Evolutionary conservation across 495 filamentous ascomycete genomes (phyloP).

Genomic region (Xylaria castorea): DNA sequence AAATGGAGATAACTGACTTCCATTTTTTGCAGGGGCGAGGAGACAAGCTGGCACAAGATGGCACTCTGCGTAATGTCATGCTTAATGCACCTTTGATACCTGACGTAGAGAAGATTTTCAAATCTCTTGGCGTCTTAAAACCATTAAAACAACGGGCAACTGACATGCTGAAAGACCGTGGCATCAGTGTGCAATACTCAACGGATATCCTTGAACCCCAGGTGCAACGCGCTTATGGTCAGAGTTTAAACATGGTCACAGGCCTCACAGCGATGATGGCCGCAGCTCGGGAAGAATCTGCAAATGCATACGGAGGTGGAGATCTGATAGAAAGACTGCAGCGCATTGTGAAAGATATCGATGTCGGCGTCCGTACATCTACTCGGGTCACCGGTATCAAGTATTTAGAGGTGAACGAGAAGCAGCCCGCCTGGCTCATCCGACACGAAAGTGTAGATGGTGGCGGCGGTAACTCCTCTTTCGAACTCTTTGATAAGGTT

Average conservation of each 20-base stretch:
- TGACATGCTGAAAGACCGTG: slow-evolving; percentile 22
- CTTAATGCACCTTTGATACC: slow-evolving; percentile 25
- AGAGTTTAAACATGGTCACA: slow-evolving; percentile 26
- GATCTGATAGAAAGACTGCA: slow-evolving; percentile 35
- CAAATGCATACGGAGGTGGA: slow-evolving; percentile 33
- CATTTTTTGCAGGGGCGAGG: slow-evolving; percentile 23
- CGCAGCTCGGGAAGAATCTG: slow-evolving; percentile 33
- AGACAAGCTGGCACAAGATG: slow-evolving; percentile 25
- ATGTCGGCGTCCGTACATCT: slow-evolving; percentile 22
- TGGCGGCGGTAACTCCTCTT: not conserved
- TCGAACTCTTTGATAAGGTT: slow-evolving; percentile 37
- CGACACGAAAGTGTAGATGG: slow-evolving; percentile 18
- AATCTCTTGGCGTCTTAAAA: slow-evolving; percentile 28
- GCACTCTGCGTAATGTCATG: slow-evolving; percentile 26
- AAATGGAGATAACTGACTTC: not conserved
- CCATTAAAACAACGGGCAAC: slow-evolving; percentile 24
- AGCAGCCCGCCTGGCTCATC: slow-evolving; percentile 32
- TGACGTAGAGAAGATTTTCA: slow-evolving; percentile 29
- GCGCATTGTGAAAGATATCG: slow-evolving; percentile 25
- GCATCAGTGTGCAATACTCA: slow-evolving; percentile 33
- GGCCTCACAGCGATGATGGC: slow-evolving; percentile 32
- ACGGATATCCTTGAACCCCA: slow-evolving; percentile 56
- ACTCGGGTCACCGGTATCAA: slow-evolving; percentile 33
- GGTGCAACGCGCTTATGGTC: slow-evolving; percentile 52
- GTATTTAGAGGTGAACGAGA: slow-evolving; percentile 20